A percentile compares a stretch with the other conserved stretches of the same genome.
Evolutionary conservation across 768 basidiomycete genomes (phyloP).

Genomic region (Boletus rufocinnamomeus): DNA sequence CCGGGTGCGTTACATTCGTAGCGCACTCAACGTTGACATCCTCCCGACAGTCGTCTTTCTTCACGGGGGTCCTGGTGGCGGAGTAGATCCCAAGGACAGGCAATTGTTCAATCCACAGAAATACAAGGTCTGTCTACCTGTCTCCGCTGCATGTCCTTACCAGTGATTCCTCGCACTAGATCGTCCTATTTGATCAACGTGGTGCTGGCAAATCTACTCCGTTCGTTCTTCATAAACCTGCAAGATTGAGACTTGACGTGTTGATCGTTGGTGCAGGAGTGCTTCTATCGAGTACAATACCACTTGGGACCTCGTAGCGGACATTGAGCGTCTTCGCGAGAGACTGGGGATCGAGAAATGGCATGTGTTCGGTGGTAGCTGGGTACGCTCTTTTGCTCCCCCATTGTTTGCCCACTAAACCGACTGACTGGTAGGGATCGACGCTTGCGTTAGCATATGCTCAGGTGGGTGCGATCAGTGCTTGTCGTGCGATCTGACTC

Average conservation of each 20-base stretch:
- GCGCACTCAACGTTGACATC: background rate
- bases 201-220: constrained; percentile 87
- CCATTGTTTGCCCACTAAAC: background rate
- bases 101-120: constrained; percentile 82
- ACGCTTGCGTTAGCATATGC: constrained; percentile 86
- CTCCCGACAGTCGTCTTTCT: constrained; percentile 66
- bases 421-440: constrained; percentile 57
- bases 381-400: constrained; percentile 54
- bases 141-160: background rate
- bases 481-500: background rate
- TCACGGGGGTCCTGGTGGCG: constrained; percentile 86
- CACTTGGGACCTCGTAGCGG: constrained; percentile 91
- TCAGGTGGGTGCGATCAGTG: constrained; percentile 48
- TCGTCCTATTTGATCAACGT: constrained; percentile 87
- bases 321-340: constrained; percentile 81
- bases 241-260: background rate
- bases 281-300: constrained; percentile 86
- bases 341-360: constrained; percentile 80
- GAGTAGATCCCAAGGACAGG: constrained; percentile 65
- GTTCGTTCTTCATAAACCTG: constrained; percentile 42
- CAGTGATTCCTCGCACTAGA: constrained; percentile 44
- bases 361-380: constrained; percentile 95
- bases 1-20: background rate
- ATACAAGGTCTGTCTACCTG: constrained; percentile 60
- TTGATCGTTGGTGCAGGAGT: constrained; percentile 43